A percentile compares a stretch with the other conserved stretches of the same genome.
Conservation (phyloP, 306 rosid species). For the Comarum palustre region DNA sequence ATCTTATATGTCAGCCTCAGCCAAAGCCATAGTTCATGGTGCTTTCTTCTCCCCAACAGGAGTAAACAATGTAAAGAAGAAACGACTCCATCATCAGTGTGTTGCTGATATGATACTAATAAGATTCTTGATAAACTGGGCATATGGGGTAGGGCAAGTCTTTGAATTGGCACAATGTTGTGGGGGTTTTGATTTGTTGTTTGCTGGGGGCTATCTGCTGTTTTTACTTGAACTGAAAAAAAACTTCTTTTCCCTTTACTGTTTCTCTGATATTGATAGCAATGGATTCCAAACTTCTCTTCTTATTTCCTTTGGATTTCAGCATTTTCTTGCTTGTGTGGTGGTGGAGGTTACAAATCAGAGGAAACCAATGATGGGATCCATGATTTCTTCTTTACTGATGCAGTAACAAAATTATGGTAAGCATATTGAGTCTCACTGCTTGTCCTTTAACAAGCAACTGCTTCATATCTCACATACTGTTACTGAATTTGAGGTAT, state of each 20-base stretch:
- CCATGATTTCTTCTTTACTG: constrained; percentile 32
- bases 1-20: constrained; percentile 20
- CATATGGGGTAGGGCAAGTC: background rate
- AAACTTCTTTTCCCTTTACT: constrained; percentile 8
- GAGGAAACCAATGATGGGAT: constrained; percentile 43
- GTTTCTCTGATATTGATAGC: constrained; percentile 25
- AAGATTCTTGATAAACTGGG: constrained; percentile 25
- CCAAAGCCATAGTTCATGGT: constrained; percentile 22
- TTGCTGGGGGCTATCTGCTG: background rate
- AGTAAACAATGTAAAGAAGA: constrained; percentile 20
- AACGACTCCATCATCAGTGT: constrained; percentile 35
- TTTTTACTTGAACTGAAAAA: constrained; percentile 8
- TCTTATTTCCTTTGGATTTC: background rate
- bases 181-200: constrained; percentile 8
- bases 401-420: constrained; percentile 30
- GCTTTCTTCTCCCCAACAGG: constrained; percentile 7
- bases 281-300: constrained; percentile 31
- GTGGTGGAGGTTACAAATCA: constrained; percentile 32
- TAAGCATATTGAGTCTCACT: background rate
- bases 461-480: too few species aligned
- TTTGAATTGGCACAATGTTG: constrained; percentile 36
- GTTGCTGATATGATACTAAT: constrained; percentile 14
- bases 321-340: background rate
- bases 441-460: too few species aligned
- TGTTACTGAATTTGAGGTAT: too few species aligned